These are phyloP conservation scores for Lunasporangiospora selenospora DNA, from an alignment of 192 early-diverging fungal species.

Conservation along the genomic window DNA sequence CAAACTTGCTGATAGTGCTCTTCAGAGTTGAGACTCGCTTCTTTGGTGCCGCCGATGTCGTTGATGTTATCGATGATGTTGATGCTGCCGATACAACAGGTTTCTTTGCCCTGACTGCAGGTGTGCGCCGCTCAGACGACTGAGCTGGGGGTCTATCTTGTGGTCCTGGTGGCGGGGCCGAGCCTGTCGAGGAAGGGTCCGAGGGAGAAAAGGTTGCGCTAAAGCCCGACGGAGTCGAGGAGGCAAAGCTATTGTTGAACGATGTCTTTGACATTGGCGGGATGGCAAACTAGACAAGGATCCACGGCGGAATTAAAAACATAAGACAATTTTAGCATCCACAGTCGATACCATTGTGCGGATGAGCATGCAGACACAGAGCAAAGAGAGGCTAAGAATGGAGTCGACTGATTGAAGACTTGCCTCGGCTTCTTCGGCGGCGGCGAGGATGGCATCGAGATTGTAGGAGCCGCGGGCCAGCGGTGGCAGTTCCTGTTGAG, in stretches of 20 bases:
- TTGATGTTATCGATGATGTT: no score
- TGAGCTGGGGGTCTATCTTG: neutral
- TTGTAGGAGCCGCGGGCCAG: constrained; percentile 41
- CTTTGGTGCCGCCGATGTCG: constrained; percentile 6
- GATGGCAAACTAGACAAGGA: constrained; percentile 27
- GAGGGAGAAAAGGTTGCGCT: constrained; percentile 25
- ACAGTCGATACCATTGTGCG: no score
- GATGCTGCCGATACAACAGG: no score
- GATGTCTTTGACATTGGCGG: constrained; percentile 38
- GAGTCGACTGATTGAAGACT: no score
- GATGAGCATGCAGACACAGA: no score
- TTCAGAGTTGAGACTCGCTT: constrained; percentile 31
- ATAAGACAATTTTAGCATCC: no score
- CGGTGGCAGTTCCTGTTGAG: constrained; percentile 46
- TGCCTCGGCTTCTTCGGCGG: constrained; percentile 38
- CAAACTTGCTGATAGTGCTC: constrained; percentile 37
- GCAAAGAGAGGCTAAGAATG: no score
- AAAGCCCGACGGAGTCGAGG: constrained; percentile 30
- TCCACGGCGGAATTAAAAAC: no score
- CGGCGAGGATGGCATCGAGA: constrained; percentile 45
- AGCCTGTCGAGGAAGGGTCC: neutral
- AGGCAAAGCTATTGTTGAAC: constrained; percentile 43
- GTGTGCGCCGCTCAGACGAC: no score
- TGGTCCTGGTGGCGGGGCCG: neutral
- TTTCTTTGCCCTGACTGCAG: neutral